Conservation (phyloP, 306 rosid species). For the Morella rubra region DNA sequence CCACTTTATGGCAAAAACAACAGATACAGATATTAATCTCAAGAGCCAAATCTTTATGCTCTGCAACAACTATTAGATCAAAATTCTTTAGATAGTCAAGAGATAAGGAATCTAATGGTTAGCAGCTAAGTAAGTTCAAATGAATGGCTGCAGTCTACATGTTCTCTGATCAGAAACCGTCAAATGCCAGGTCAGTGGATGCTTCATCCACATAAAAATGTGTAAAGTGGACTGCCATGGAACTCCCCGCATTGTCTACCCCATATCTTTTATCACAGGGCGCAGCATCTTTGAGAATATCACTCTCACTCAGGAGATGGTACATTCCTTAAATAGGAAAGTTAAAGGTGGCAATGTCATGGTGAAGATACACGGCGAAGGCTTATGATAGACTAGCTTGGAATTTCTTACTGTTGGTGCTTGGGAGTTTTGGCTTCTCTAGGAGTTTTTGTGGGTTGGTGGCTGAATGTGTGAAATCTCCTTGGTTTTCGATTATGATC, state of each 20-base stretch:
- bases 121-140: neutral
- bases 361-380: too few relatives aligned
- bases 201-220: conserved; percentile 1
- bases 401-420: too few relatives aligned
- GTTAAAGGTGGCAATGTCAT: too few relatives aligned
- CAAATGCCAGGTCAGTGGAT: neutral
- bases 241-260: neutral
- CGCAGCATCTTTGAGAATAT: too few relatives aligned
- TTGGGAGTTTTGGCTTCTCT: too few relatives aligned
- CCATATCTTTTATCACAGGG: neutral
- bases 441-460: too few relatives aligned
- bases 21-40: neutral
- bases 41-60: neutral
- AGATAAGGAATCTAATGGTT: neutral
- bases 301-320: too few relatives aligned
- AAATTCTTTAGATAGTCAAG: neutral
- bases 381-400: too few relatives aligned
- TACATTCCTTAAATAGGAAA: too few relatives aligned
- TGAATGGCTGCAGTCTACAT: neutral
- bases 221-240: neutral
- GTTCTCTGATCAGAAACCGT: neutral
- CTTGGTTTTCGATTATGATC: too few relatives aligned
- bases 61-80: neutral
- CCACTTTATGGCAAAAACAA: neutral
- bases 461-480: too few relatives aligned